These are phyloP conservation scores for Kluyveromyces dobzhanskii DNA, from an alignment of 805 yeast genomes.

Conservation along the genomic window DNA sequence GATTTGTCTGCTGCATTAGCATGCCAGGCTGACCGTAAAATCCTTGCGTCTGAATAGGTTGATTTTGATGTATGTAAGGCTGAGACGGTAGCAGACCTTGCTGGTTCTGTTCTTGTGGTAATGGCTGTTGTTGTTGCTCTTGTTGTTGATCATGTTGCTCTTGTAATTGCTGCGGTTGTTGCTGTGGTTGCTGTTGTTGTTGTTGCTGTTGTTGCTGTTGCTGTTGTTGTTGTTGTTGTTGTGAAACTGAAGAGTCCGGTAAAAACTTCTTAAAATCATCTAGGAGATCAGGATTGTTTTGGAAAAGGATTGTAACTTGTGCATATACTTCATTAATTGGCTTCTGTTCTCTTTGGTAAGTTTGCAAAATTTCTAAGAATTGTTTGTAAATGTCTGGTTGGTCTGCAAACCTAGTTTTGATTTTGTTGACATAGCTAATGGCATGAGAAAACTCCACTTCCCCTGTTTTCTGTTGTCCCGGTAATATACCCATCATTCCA, in stretches of 20 bases:
- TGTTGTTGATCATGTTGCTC: conserved; percentile 19
- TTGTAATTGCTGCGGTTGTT: conserved; percentile 13
- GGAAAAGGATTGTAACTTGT: conserved; percentile 82
- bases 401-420: conserved; percentile 84
- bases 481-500: conserved; percentile 2
- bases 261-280: conserved; percentile 93
- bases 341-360: conserved; percentile 92
- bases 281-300: conserved; percentile 87
- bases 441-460: conserved; percentile 98
- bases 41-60: conserved; percentile 1
- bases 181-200: conserved; percentile 11
- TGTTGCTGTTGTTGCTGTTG: conserved; percentile 16
- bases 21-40: conserved; percentile 4
- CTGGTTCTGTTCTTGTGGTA: conserved; percentile 10
- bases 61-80: conserved; percentile 1
- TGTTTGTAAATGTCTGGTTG: conserved; percentile 95
- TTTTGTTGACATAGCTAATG: conserved; percentile 90
- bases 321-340: conserved; percentile 93
- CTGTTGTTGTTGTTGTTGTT: conserved; percentile 22
- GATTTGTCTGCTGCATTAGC: conserved; percentile 17
- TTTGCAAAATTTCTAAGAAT: conserved; percentile 88
- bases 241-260: conserved; percentile 50
- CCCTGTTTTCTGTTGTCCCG: conserved; percentile 27
- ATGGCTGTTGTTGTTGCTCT: conserved; percentile 16
- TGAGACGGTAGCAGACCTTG: conserved; percentile 11